Conservation (phyloP, 2,329 filamentous ascomycete genomes). For the Aspergillus sp. region DNA sequence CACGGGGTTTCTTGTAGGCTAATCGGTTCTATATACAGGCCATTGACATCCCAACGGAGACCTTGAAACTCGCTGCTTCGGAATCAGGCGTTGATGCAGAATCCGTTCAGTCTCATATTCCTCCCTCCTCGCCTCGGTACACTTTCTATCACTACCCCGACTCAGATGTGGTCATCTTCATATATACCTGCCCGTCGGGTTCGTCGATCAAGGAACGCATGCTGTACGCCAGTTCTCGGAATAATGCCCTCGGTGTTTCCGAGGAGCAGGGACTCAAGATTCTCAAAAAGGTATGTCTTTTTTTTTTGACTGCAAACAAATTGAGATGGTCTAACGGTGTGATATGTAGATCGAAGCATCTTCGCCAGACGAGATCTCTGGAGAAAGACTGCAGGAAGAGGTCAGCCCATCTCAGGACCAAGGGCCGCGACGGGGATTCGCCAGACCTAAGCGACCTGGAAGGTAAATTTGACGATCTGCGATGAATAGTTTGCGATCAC, state of each 20-base stretch:
- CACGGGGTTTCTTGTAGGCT: constrained; percentile 3
- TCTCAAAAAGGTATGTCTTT: constrained; percentile 47
- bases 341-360: constrained; percentile 51
- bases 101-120: constrained; percentile 45
- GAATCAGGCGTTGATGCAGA: constrained; percentile 39
- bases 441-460: constrained; percentile 60
- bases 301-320: constrained; percentile 1
- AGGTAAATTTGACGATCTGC: constrained; percentile 22
- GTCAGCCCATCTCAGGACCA: constrained; percentile 47
- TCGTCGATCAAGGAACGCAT: constrained; percentile 63
- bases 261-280: constrained; percentile 54
- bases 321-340: constrained; percentile 15
- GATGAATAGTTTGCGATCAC: too few relatives aligned
- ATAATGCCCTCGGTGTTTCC: constrained; percentile 49
- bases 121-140: constrained; percentile 53
- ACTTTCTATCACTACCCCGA: constrained; percentile 55
- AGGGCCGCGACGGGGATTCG: constrained; percentile 50
- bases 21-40: constrained; percentile 26
- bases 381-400: constrained; percentile 49
- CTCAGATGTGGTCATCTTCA: constrained; percentile 50
- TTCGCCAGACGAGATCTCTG: constrained; percentile 54
- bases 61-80: constrained; percentile 47
- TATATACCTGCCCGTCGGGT: constrained; percentile 59
- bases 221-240: constrained; percentile 58
- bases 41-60: constrained; percentile 46